phyloP scores from a whole-genome alignment of 1,284 basidiomycete genomes.

The Apiotrichum porosum region DNA sequence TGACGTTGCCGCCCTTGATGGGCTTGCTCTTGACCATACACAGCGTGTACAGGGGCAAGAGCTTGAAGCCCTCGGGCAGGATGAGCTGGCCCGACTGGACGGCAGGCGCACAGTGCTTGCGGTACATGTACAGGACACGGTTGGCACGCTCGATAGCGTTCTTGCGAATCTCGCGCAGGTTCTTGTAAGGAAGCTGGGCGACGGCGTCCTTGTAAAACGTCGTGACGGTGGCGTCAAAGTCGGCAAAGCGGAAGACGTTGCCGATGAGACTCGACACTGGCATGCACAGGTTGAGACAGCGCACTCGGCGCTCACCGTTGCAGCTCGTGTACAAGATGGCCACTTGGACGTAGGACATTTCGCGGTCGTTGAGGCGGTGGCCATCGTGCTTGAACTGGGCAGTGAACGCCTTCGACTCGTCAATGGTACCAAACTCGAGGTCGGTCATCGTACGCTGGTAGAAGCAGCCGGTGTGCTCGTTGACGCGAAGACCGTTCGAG shows the following conservation, averaged over 20 bases:
- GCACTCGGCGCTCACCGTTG: conserved; percentile 74
- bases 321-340: conserved; percentile 83
- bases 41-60: conserved; percentile 77
- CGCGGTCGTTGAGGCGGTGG: conserved; percentile 62
- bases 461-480: conserved; percentile 75
- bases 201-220: conserved; percentile 77
- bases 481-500: conserved; percentile 74
- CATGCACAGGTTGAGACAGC: conserved; percentile 78
- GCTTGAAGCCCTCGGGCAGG: conserved; percentile 88
- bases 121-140: conserved; percentile 77
- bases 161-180: conserved; percentile 73
- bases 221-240: conserved; percentile 78
- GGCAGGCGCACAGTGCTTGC: conserved; percentile 82
- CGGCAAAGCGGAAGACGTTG: conserved; percentile 88
- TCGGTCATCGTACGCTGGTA: conserved; percentile 70
- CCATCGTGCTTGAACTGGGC: conserved; percentile 61
- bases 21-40: conserved; percentile 86
- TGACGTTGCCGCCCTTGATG: conserved; percentile 87
- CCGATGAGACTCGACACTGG: conserved; percentile 77
- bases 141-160: conserved; percentile 80
- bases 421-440: conserved; percentile 72
- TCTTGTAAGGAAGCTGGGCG: conserved; percentile 59
- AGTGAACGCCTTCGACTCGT: conserved; percentile 74
- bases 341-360: conserved; percentile 80
- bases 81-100: conserved; percentile 82